Evolutionary conservation across 768 basidiomycete species (phyloP).

Genomic region (Mycena albidolilacea): DNA sequence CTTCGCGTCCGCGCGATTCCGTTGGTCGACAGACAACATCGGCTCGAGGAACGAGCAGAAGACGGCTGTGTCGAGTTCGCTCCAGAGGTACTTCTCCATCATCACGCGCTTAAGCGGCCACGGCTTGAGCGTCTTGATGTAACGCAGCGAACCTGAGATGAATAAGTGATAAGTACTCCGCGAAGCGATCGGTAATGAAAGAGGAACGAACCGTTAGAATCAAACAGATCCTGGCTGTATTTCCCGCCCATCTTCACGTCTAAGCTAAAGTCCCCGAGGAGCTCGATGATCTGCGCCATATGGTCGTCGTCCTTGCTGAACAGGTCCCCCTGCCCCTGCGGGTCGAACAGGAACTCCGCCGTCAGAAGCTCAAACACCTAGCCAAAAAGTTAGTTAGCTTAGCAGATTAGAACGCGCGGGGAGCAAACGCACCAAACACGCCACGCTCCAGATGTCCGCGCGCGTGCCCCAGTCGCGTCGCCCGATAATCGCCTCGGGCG

Average conservation of each 20-base stretch:
- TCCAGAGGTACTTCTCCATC: slow-evolving; percentile 89
- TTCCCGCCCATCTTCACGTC: slow-evolving; percentile 87
- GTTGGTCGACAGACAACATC: slow-evolving; percentile 82
- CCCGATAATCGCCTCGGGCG: slow-evolving; percentile 95
- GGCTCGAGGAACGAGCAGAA: slow-evolving; percentile 81
- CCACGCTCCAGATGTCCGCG: slow-evolving; percentile 93
- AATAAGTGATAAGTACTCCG: background rate
- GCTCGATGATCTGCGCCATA: slow-evolving; percentile 94
- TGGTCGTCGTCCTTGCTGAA: slow-evolving; percentile 97
- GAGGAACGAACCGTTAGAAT: slow-evolving; percentile 65
- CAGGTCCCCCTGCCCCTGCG: slow-evolving; percentile 83
- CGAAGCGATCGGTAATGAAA: slow-evolving; percentile 39
- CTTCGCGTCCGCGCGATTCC: slow-evolving; percentile 76
- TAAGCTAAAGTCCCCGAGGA: slow-evolving; percentile 84
- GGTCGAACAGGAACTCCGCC: slow-evolving; percentile 94
- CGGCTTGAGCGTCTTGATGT: slow-evolving; percentile 81
- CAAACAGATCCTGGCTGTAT: slow-evolving; percentile 90
- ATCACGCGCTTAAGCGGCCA: slow-evolving; percentile 91
- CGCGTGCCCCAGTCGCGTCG: slow-evolving; percentile 88
- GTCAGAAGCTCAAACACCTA: slow-evolving; percentile 91
- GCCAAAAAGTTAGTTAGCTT: slow-evolving; percentile 7
- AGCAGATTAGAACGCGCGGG: slow-evolving; percentile 8
- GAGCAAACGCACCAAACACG: slow-evolving; percentile 77
- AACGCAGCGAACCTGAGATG: slow-evolving; percentile 72
- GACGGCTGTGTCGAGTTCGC: slow-evolving; percentile 67